phyloP scores from a whole-genome alignment of 257 asterid species.

The Solanum appendiculatum region DNA sequence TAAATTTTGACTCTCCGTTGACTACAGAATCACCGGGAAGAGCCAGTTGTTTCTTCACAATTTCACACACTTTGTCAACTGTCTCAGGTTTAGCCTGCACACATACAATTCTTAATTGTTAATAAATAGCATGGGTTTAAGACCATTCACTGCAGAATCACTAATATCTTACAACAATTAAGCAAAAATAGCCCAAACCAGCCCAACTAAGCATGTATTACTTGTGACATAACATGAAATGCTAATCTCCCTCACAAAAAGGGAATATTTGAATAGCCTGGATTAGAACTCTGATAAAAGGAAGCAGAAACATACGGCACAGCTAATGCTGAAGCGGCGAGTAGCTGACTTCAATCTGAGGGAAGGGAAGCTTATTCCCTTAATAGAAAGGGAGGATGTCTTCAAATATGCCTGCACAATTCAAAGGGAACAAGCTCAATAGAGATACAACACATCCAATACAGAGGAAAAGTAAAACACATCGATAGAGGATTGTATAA shows the following conservation, averaged over 20 bases:
- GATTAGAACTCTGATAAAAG: neutral
- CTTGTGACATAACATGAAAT: neutral
- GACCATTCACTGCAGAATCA: neutral
- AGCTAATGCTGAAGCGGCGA: conserved; percentile 49
- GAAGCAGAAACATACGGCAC: conserved; percentile 33
- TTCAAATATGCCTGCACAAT: conserved; percentile 17
- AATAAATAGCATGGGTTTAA: neutral
- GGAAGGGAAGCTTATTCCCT: conserved; percentile 21
- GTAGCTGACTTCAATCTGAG: conserved; percentile 28
- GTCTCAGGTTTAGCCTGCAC: conserved; percentile 88
- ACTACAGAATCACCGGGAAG: conserved; percentile 49
- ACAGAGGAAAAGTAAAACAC: neutral
- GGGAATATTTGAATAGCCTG: neutral
- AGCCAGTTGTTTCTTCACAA: conserved; percentile 88
- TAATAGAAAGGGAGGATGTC: conserved; percentile 18
- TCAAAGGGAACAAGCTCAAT: neutral
- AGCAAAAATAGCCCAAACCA: neutral
- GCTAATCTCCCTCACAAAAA: neutral
- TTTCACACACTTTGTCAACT: conserved; percentile 61
- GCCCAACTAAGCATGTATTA: neutral
- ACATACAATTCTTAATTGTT: neutral
- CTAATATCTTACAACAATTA: neutral
- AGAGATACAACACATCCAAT: neutral
- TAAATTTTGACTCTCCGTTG: conserved; percentile 64
- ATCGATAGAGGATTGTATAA: neutral